Base-by-base conservation (phyloP, 2,329 filamentous ascomycete genomes). In the Colletotrichum salicis region DNA sequence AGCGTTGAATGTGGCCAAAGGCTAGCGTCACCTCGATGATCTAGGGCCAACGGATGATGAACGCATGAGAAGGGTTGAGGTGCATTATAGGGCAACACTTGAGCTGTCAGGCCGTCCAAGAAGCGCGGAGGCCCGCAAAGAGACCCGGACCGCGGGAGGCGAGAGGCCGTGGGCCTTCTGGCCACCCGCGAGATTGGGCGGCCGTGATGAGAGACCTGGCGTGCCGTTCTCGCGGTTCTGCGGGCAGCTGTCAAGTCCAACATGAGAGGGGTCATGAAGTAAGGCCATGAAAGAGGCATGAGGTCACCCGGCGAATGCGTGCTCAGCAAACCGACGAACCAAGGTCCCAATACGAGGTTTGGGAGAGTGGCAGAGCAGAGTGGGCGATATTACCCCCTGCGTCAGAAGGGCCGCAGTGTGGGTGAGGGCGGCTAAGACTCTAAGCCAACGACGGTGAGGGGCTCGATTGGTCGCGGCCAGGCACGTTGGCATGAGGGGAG, bases 71-170 rank as follows among this genome's bases (percentile, higher is more conserved):
- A 52, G 24, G 8, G 24, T 24, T 55, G 70, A 54, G 45, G 22
- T 54, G 52, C 45, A 70, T 64, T 45, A 33, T 31, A 35, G 41
- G n/a, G 54, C 48, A 29, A 29, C 4, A 24, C n/a, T 2, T 15
- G 33, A 51, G 12, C 5, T 55, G 13, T 27, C 13, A 31, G 11
- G 31, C 29, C 41, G 37, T 11, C 3, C 48, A 29, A 54, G 52
- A 31, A 35, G 59, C 64, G 54, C 64, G 58, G 69, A 63, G 58
- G 69, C 64, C 69, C 69, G 69, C 24, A 48, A 68, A 55, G 41
- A 60, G 60, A 56, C 59, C 67, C 45, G 52, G 67, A 22, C 35
- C 45, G 33, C 56, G 56, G 31, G 24, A 57, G 69, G 65, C 55
- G 24, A 56, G 4, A 64, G 66, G 65, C 6, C 54, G 24, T 35